Evolutionary conservation across 495 filamentous ascomycete species (phyloP).

Genomic region (Penicillium pulvis): DNA sequence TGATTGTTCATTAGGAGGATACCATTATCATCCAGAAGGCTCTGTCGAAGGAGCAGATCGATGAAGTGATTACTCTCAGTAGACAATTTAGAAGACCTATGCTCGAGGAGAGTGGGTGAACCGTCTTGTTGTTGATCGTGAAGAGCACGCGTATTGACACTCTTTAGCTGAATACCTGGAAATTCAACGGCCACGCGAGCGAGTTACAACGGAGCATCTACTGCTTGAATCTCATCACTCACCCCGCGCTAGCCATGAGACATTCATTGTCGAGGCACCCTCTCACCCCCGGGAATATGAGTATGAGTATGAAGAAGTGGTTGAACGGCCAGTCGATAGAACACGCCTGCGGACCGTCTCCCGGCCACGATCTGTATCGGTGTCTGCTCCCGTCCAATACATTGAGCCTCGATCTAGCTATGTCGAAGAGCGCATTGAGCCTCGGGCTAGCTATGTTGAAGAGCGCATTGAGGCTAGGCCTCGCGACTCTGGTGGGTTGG

Average conservation of each 20-base stretch:
- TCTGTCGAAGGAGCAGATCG: slow-evolving; percentile 85
- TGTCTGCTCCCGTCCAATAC: slow-evolving; percentile 36
- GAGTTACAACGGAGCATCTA: slow-evolving; percentile 34
- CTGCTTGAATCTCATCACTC: slow-evolving; percentile 29
- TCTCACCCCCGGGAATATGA: slow-evolving; percentile 30
- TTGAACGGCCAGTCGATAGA: slow-evolving; percentile 21
- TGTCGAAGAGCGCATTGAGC: slow-evolving; percentile 35
- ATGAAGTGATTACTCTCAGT: slow-evolving; percentile 80
- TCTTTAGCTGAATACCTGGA: slow-evolving; percentile 32
- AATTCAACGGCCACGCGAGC: slow-evolving; percentile 32
- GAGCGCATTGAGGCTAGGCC: slow-evolving; percentile 49
- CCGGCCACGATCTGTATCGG: slow-evolving; percentile 43
- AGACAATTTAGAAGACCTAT: slow-evolving; percentile 57
- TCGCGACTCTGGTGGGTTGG: slow-evolving; percentile 54
- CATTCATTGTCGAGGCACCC: slow-evolving; percentile 36
- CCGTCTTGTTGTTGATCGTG: background rate
- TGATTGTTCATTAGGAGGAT: slow-evolving; percentile 56
- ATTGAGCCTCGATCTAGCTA: slow-evolving; percentile 29
- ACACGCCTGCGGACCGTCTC: slow-evolving; percentile 25
- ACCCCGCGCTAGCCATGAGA: slow-evolving; percentile 30
- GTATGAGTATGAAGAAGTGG: slow-evolving; percentile 32
- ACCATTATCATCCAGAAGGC: slow-evolving; percentile 78
- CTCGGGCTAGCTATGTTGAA: slow-evolving; percentile 26
- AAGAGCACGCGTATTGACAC: background rate
- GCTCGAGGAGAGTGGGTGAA: slow-evolving; percentile 33